A percentile compares a stretch with the other conserved stretches of the same genome.
phyloP scores from a whole-genome alignment of 2,329 filamentous ascomycete genomes.

The Aspergillus unguis region DNA sequence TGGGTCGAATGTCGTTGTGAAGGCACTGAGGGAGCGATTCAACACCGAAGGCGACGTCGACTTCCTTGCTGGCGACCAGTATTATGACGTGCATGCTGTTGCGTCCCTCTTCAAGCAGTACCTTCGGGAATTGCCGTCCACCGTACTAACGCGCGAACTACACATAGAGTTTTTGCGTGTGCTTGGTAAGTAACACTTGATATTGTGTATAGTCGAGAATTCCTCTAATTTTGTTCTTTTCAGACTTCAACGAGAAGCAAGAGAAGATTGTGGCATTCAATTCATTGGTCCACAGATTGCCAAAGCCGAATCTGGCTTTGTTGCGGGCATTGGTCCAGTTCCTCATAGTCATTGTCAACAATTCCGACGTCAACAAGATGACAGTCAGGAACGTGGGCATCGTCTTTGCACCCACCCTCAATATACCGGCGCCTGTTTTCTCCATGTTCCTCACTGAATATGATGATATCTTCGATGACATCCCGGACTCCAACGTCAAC shows the following conservation, averaged over 20 bases:
- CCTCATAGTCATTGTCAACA: constrained; percentile 87
- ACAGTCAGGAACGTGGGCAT: constrained; percentile 96
- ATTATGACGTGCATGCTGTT: constrained; percentile 93
- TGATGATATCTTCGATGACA: constrained; percentile 74
- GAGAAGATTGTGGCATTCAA: constrained; percentile 77
- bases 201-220: background rate
- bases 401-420: constrained; percentile 94
- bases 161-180: constrained; percentile 84
- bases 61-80: constrained; percentile 70
- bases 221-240: constrained; percentile 10
- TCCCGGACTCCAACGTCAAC: constrained; percentile 47
- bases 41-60: constrained; percentile 91
- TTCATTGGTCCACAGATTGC: constrained; percentile 74
- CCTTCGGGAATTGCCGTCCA: constrained; percentile 83
- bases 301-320: constrained; percentile 74
- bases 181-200: constrained; percentile 50
- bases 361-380: constrained; percentile 93
- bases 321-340: constrained; percentile 83
- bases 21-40: constrained; percentile 84
- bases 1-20: constrained; percentile 94
- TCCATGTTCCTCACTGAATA: constrained; percentile 92
- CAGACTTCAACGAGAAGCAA: constrained; percentile 67
- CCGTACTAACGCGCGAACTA: constrained; percentile 84
- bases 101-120: constrained; percentile 93
- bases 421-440: constrained; percentile 93